A percentile compares a stretch with the other conserved stretches of the same genome.
Evolutionary conservation across 2,329 filamentous ascomycete genomes (phyloP).

Genomic region (Clonostachys rosea): DNA sequence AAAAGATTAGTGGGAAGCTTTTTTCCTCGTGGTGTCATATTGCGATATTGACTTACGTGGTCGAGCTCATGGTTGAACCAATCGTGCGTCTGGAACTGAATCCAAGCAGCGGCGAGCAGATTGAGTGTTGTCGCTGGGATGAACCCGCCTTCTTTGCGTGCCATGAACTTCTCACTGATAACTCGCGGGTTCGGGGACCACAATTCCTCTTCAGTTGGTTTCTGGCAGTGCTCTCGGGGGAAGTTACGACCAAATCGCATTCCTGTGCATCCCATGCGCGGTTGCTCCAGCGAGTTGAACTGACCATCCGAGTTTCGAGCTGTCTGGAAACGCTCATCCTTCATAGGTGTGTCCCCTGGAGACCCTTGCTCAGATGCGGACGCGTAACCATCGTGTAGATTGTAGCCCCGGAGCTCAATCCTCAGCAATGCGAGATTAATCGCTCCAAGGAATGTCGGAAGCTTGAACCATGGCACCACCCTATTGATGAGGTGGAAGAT

Average conservation of each 20-base stretch:
- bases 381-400: conserved; percentile 34
- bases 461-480: conserved; percentile 32
- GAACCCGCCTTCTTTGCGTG: conserved; percentile 26
- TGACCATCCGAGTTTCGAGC: conserved; percentile 36
- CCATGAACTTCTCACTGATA: conserved; percentile 34
- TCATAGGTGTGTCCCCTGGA: conserved; percentile 14
- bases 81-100: conserved; percentile 42
- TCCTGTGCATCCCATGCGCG: conserved; percentile 35
- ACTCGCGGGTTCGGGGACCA: conserved; percentile 35
- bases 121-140: conserved; percentile 38
- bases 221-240: conserved; percentile 22
- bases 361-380: conserved; percentile 25
- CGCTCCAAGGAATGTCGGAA: conserved; percentile 30
- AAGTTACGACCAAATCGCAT: conserved; percentile 41
- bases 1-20: background rate
- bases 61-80: conserved; percentile 25
- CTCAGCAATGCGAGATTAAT: conserved; percentile 33
- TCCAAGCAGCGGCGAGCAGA: conserved; percentile 40
- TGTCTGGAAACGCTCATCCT: conserved; percentile 20
- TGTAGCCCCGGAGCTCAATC: conserved; percentile 33
- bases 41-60: conserved; percentile 6
- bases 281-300: conserved; percentile 32
- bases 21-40: background rate
- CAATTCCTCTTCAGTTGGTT: conserved; percentile 32
- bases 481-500: conserved; percentile 30